Percentiles rank a stretch among this genome's conserved stretches.
Evolutionary conservation across 2,329 filamentous ascomycete genomes (phyloP).

Genomic region (Paecilomyces formosus): DNA sequence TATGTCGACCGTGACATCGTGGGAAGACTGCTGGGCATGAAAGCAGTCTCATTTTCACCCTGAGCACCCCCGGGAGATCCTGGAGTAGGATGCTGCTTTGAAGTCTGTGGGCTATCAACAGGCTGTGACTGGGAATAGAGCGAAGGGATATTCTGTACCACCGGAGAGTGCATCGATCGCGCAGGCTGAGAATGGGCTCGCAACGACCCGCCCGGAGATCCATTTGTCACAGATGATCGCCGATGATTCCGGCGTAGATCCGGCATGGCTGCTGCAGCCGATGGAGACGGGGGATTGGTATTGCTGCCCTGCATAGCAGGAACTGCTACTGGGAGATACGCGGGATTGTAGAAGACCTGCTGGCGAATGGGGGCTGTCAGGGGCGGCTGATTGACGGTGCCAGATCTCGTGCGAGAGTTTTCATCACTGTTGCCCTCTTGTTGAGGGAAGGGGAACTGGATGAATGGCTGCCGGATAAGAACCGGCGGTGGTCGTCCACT

Average conservation of each 20-base stretch:
- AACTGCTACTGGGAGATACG: conserved; percentile 30
- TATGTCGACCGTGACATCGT: conserved; percentile 25
- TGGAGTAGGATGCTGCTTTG: conserved; percentile 23
- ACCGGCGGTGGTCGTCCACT: conserved; percentile 32
- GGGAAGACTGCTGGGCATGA: conserved; percentile 24
- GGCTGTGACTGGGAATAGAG: conserved; percentile 24
- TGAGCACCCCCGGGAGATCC: conserved; percentile 25
- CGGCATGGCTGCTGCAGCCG: conserved; percentile 28
- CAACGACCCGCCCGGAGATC: conserved; percentile 33
- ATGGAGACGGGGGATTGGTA: conserved; percentile 42
- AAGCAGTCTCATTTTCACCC: conserved; percentile 23
- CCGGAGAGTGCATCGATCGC: conserved; percentile 32
- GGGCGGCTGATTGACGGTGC: conserved; percentile 28
- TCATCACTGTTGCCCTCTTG: conserved; percentile 28
- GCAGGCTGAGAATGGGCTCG: conserved; percentile 46
- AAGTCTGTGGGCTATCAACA: conserved; percentile 20
- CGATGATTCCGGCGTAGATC: conserved; percentile 39
- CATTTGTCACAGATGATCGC: conserved; percentile 36
- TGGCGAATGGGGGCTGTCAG: conserved; percentile 25
- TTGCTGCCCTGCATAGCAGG: conserved; percentile 28
- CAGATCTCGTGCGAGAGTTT: conserved; percentile 27
- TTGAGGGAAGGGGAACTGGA: conserved; percentile 32
- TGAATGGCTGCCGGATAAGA: conserved; percentile 34
- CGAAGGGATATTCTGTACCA: conserved; percentile 22
- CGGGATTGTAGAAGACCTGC: conserved; percentile 25